These are phyloP conservation scores for Ophiocordyceps camponoti-rufipedis DNA, from an alignment of 2,329 filamentous ascomycete species.

Conservation along the genomic window DNA sequence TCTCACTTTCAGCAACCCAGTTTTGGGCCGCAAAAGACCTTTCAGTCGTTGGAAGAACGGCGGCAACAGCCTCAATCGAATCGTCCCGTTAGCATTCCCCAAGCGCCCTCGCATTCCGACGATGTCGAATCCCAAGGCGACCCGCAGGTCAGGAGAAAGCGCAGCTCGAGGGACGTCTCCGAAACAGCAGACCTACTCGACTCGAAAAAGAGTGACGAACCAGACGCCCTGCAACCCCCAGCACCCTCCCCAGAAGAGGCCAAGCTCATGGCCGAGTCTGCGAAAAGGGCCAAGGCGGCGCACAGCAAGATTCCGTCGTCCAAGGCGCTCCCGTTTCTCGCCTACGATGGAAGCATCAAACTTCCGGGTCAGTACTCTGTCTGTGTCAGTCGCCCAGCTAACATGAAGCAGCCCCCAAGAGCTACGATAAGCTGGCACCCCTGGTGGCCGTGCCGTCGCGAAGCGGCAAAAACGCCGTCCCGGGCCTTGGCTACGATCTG, in stretches of 20 bases:
- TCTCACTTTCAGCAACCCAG: constrained; percentile 3
- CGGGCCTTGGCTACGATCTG: constrained; percentile 18
- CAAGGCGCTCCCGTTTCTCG: constrained; percentile 19
- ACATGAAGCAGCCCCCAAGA: constrained; percentile 16
- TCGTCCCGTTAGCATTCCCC: constrained; percentile 5
- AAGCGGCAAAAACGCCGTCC: constrained; percentile 19
- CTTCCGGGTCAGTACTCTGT: constrained; percentile 12
- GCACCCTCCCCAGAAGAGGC: constrained; percentile 15
- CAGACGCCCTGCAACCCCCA: constrained; percentile 13
- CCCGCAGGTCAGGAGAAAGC: constrained; percentile 19
- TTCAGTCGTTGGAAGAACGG: constrained; percentile 4
- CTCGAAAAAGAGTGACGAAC: constrained; percentile 16
- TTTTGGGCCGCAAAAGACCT: constrained; percentile 7
- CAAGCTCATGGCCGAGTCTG: constrained; percentile 17
- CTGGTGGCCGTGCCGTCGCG: constrained; percentile 21
- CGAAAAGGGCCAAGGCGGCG: constrained; percentile 17
- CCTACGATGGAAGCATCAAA: constrained; percentile 20
- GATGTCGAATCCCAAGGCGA: not conserved
- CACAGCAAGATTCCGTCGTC: constrained; percentile 20
- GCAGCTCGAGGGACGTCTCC: constrained; percentile 11
- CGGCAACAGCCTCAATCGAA: constrained; percentile 8
- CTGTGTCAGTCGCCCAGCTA: not conserved
- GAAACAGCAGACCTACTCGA: constrained; percentile 10
- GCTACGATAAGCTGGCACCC: constrained; percentile 24
- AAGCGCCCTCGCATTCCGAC: not conserved